Base-by-base conservation (phyloP, 805 yeast species). In the Phaffomyces thermotolerans region DNA sequence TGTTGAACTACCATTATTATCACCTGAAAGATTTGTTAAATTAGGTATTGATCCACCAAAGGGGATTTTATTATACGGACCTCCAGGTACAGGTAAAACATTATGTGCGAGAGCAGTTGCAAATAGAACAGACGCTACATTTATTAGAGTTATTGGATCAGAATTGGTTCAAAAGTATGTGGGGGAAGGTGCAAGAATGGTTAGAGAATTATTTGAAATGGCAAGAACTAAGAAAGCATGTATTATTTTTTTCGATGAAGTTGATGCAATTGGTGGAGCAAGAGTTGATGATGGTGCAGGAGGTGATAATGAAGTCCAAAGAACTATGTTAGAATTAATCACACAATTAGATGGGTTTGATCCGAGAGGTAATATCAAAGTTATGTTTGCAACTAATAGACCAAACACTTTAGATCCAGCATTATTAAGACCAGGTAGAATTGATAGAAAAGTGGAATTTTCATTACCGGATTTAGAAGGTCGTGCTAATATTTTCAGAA, bases 121-220 rank as follows among this genome's bases (percentile, higher is more conserved):
- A 38, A 93, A 93, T 66, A 83, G 99, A 72, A 93, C 99, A 3
- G 99, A 93, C 67, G 99, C 99, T 23, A 93, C 99, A 0, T 93
- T 93, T 57, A 93, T 93, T 51, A 82, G 99, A 60, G 99, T 93
- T 42, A 93, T 93, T 69, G 99, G 99, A 9, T 91, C 98, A 1
- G 99, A 93, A 67, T 75, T 93, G 63, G 99, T 93, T 27, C 99
- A 93, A 66, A 93, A 93, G 65, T 93, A 93, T 64, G 98, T 93
- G 41, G 99, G 99, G 63, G 99, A 93, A 70, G 99, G 99, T 70
- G 99, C 99, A 5, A 80, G 99, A 63, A 93, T 93, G 99, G 98
- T 93, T 43, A 80, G 99, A 67, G 99, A 93, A 68, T 75, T 93
- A 59, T 93, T 93, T 58, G 99, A 93, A 64, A 90, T 93, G 98